Evolutionary conservation across 306 rosid species (phyloP), one percentile per base, ranked within the genome.

Genomic region (Pyrus pyrifolia): DNA sequence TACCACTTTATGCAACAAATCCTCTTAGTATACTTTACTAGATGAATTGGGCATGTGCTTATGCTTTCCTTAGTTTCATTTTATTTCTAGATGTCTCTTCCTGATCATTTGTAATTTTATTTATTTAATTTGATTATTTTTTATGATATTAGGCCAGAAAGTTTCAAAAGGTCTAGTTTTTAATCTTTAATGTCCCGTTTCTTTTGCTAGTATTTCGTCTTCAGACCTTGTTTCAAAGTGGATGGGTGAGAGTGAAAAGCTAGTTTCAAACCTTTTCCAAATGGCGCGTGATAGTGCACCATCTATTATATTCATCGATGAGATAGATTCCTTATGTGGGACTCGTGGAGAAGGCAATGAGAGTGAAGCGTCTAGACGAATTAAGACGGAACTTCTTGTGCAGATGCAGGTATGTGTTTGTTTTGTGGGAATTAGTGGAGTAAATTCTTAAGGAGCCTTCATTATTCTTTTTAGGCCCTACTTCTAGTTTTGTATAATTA

Each of bases 181-280:
- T 52, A 42, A 73, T 57, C 45, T 77, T 18, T 38, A 14, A 45
- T 55, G 4, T 75, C 29, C 29, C 62, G 7, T 75, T 62, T 55
- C 33, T 69, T 80, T 30, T 76, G 49, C 49, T 78, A 96, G 99
- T 84, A 78, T 96, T 81, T 96, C 99, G 68, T 96, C 99, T 57
- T 96, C 99, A 64, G 99, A 96, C 85, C 85, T 96, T 75, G 99
- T 96, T 59, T 96, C 99, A 14, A 96, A 96, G 85, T 96, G 99
- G 99, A 96, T 96, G 99, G 99, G 99, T 81, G 99, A 96, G 88
- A 96, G 99, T 87, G 99, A 96, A 86, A 96, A 96, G 87, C 84
- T 96, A 74, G 99, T 96, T 80, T 91, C 99, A 66, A 96, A 88
- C 76, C 99, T 96, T 80, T 96, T 96, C 62, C 82, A 96, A 87